Evolutionary conservation across 2,329 filamentous ascomycete species (phyloP), one percentile per base, ranked within the genome.

Genomic region (Tricladium varicosporioides): DNA sequence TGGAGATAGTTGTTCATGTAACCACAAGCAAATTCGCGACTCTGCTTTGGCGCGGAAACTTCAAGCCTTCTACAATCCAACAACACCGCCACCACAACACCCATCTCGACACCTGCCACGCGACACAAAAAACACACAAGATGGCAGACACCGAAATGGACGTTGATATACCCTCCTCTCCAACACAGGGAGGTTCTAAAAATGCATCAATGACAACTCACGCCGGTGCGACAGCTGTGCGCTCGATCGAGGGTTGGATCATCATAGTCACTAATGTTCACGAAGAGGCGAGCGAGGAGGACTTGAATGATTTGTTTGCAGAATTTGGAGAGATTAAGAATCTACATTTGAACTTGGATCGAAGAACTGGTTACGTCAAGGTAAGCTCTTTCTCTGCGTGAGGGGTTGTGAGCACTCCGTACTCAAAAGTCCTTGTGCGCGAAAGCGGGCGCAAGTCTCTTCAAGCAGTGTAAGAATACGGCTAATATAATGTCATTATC

Each of bases 241-340:
- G 90, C 67, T 92, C 88, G 54, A 92, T 94, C 69, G 90, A 94
- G 75, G 90, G 91, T 65, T 94, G 91, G 91, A 94, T 94, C 73
- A 80, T 94, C 68, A 85, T 91, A 61, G 89, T 90, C 63, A 92
- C 89, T 52, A 94, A 94, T 69, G 87, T 94, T 33, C 90, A 94
- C 76, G 90, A 94, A 71, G 90, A 94, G 73, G 89, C 90, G 50
- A 88, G 87, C 65, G 90, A 94, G 75, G 90, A 94, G 76, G 86
- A 89, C 47, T 73, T 94, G 56, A 88, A 88, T 68, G 91, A 94
- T 72, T 81, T 85, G 72, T 94, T 94, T 72, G 88, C 85, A 68
- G 90, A 94, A 67, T 94, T 82, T 69, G 91, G 91, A 66, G 88
- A 93, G 74, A 91, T 94, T 69, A 92, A 92, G 80, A 94, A 94